These are phyloP conservation scores for Kwoniella europaea DNA, from an alignment of 768 basidiomycete species.

Conservation along the genomic window DNA sequence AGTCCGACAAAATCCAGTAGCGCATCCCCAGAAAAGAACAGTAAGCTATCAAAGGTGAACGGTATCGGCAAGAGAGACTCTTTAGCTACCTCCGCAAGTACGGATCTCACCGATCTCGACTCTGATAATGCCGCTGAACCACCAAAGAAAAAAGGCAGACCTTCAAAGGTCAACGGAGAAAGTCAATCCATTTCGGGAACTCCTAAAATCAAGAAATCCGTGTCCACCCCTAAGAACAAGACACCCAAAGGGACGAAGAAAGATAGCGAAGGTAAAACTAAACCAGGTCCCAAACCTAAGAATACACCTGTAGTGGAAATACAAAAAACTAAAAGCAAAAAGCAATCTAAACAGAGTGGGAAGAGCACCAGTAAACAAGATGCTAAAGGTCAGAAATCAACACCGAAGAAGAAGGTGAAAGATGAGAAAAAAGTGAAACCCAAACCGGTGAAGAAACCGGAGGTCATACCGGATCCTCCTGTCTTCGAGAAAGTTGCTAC, in stretches of 20 bases:
- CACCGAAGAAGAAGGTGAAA: conserved; percentile 13
- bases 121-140: neutral
- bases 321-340: conserved; percentile 2
- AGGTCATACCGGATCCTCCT: conserved; percentile 30
- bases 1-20: too few species aligned
- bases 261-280: neutral
- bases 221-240: neutral
- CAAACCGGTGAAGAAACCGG: conserved; percentile 13
- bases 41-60: neutral
- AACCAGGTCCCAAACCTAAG: conserved; percentile 1
- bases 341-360: conserved; percentile 10
- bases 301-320: conserved; percentile 7
- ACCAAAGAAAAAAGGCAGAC: conserved; percentile 1
- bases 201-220: neutral
- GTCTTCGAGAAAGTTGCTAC: conserved; percentile 44
- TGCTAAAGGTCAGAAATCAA: conserved; percentile 2
- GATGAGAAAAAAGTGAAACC: conserved; percentile 18
- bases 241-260: neutral
- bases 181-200: neutral
- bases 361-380: neutral
- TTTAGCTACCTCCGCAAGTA: neutral
- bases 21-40: neutral
- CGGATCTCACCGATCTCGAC: neutral
- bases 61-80: neutral
- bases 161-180: conserved; percentile 6